These are phyloP conservation scores for Aplosporella prunicola DNA, from an alignment of 2,329 filamentous ascomycete genomes.

Conservation along the genomic window DNA sequence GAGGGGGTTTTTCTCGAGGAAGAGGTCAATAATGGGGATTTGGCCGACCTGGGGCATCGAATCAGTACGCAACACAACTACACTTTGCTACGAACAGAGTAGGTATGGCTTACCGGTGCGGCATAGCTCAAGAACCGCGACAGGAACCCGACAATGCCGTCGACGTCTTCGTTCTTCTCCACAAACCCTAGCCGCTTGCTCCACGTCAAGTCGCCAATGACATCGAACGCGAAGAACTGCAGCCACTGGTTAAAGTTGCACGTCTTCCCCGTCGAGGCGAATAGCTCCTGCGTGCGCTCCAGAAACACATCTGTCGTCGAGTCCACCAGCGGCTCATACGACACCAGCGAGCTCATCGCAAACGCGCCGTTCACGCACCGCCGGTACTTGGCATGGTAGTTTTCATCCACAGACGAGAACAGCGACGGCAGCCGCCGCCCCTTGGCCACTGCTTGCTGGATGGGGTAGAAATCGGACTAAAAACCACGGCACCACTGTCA, in stretches of 20 bases:
- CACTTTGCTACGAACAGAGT: not conserved
- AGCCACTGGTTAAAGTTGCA: constrained; percentile 65
- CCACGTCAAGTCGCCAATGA: constrained; percentile 70
- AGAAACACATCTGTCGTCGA: constrained; percentile 65
- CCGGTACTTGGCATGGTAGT: constrained; percentile 65
- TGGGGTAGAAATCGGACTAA: constrained; percentile 73
- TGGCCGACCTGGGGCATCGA: constrained; percentile 52
- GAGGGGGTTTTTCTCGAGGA: constrained; percentile 67
- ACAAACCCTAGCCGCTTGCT: constrained; percentile 67
- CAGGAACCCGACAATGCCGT: constrained; percentile 61
- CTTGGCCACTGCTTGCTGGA: constrained; percentile 63
- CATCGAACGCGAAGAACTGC: constrained; percentile 74
- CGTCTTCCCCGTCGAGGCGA: constrained; percentile 30
- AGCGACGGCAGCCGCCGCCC: constrained; percentile 61
- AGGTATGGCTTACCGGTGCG: constrained; percentile 48
- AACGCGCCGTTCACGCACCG: constrained; percentile 69
- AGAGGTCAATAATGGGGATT: constrained; percentile 59
- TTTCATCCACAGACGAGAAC: constrained; percentile 67
- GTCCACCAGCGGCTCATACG: constrained; percentile 74
- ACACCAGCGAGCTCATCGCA: constrained; percentile 65
- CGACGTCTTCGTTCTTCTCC: constrained; percentile 64
- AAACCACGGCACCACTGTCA: no score
- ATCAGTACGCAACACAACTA: constrained; percentile 2
- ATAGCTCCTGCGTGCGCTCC: constrained; percentile 35
- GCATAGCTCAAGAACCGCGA: constrained; percentile 59